Base-by-base conservation (phyloP, 2,329 filamentous ascomycete species). In the Venturia oleaginea region DNA sequence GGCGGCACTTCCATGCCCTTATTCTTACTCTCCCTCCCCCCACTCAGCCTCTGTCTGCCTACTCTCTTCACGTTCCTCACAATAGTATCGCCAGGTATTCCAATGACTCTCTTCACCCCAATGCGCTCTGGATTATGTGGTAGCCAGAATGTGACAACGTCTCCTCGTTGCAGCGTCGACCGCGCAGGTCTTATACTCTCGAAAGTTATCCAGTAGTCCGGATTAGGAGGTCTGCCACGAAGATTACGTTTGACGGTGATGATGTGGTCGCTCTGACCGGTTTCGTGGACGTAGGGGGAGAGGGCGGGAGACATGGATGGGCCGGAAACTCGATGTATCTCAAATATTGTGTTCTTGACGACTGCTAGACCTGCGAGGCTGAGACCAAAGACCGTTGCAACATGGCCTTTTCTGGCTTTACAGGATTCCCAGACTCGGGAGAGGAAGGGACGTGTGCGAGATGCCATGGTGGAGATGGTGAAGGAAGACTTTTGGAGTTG, bases 51-150 rank as follows among this genome's bases (percentile, higher is more conserved):
- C 61, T 64, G 3, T 34, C 67, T 65, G 5, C 72, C 72, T 38
- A 71, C 62, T n/a, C 74, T 65, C 24, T 70, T 68, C 63, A 79
- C 76, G 48, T 80, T 74, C 48, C 89, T 89, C 64, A 79, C 81
- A 37, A 97, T 85, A 0, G 84, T 79, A 72, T 97, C 93, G 11
- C 92, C 92, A 62, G 88, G 87, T 4, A 97, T 71, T 0, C 84
- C 94, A 32, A 97, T 81, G 13, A 99, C 83, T 48, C 94, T 83
- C 78, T 99, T 99, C 40, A 97, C 84, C 0, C 85, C 85, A 51
- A 87, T 79, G 27, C 83, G 80, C 37, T 90, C 85, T 0, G 91
- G 89, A 66, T 88, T 82, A 17, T 81, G 77, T 0, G 92, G 92
- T 46, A 76, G 74, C 70, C 72, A 74, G 66, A 81, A 79, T 34